Conservation (phyloP, 2,329 filamentous ascomycete species). For the Talaromyces rugulosus region DNA sequence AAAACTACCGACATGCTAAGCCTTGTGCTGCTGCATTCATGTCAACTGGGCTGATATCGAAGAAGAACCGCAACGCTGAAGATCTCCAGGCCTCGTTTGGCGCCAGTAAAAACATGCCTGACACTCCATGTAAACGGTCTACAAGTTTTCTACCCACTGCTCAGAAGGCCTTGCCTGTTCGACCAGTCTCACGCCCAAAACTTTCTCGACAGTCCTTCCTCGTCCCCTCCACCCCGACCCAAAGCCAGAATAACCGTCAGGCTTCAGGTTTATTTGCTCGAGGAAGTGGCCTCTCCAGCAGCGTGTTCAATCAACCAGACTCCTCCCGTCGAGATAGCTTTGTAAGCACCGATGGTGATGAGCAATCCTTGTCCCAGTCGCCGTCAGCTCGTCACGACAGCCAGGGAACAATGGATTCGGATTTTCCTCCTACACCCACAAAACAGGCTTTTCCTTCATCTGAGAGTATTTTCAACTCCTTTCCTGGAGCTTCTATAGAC, state of each 20-base stretch:
- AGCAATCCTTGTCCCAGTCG: conserved; percentile 57
- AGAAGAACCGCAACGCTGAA: conserved; percentile 82
- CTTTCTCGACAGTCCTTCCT: conserved; percentile 70
- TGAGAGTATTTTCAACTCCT: conserved; percentile 1
- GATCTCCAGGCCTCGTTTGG: conserved; percentile 51
- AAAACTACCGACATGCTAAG: conserved; percentile 70
- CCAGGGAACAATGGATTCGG: conserved; percentile 59
- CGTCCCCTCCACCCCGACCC: conserved; percentile 66
- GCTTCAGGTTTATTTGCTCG: conserved; percentile 66
- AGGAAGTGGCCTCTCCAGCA: conserved; percentile 60
- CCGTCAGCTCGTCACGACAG: conserved; percentile 53
- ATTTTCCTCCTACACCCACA: conserved; percentile 90
- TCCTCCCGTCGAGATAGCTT: conserved; percentile 64
- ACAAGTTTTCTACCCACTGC: conserved; percentile 65
- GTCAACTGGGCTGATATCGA: conserved; percentile 91
- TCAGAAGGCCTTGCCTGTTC: conserved; percentile 52
- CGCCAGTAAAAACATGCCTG: conserved; percentile 69
- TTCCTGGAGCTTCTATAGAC: conserved; percentile 1
- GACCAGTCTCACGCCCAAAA: conserved; percentile 57
- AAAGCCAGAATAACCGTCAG: conserved; percentile 59
- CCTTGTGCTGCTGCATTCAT: conserved; percentile 81
- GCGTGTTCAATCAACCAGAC: conserved; percentile 45
- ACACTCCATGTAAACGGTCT: conserved; percentile 93
- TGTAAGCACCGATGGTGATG: conserved; percentile 75
- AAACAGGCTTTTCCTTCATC: conserved; percentile 47